Base-by-base conservation (phyloP, 1,284 basidiomycete genomes). In the Neolentinus lepideus region DNA sequence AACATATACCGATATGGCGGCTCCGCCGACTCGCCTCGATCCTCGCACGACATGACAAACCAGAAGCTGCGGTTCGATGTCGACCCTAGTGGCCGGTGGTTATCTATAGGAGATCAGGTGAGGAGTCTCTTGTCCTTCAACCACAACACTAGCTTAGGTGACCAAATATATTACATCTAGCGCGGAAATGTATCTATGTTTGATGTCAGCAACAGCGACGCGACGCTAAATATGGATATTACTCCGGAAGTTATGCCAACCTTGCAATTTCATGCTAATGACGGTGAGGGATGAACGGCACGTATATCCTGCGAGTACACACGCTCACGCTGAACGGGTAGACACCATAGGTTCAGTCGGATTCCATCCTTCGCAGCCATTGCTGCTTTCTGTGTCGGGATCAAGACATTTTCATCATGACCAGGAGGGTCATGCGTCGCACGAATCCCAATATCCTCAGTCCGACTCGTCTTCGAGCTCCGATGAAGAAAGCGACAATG, bases 11-110 rank as follows among this genome's bases (percentile, higher is more conserved):
- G 66, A 58, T 59, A 61, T 58, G 62, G 43, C 55, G 52, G 52
- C 1, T 19, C 53, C 36, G 57, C 56, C 59, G 52, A 22, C 55
- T 53, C 54, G 47, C 57, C 54, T 16, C 50, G 25, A 9, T 53
- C 68, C 33, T 55, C 16, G 16, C 16, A n/a, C 38, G 38, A 43
- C 12, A 43, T 43, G 56, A 89, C 89, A 19, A 94, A 95, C 65
- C 93, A 95, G 69, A 83, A 81, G 59, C 71, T 87, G 19, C 69
- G 73, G 25, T 95, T 96, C 64, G 90, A 92, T 61, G 67, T 95
- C 0, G 92, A 96, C 64, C 64, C 79, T 14, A 74, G 78, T 53
- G 93, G 93, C 0, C 75, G 72, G 46, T 87, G 81, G 74, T 63
- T 96, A 24, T 78, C 77, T 26, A 72, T 80, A 1, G 94, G 93